Evolutionary conservation across 23 red algal species (phyloP).

Genomic region (Agarophyton chilense): DNA sequence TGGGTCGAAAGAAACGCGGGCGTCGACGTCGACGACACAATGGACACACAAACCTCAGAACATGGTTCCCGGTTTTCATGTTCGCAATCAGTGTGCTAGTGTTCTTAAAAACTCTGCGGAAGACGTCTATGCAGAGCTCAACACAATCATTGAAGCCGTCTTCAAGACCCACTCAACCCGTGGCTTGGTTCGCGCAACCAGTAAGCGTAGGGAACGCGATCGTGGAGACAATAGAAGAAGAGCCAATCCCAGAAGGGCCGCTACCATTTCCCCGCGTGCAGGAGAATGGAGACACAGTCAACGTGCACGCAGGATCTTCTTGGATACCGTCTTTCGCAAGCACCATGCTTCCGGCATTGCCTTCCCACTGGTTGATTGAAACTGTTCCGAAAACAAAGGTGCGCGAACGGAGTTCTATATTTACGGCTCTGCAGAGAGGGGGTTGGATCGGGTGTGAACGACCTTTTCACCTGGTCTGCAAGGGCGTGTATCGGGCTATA

Average conservation of each 20-base stretch:
- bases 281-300: not conserved
- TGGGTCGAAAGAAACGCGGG: not conserved
- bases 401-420: conserved; percentile 6
- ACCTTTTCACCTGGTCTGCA: conserved; percentile 53
- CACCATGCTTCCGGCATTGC: not conserved
- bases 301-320: conserved; percentile 6
- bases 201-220: not conserved
- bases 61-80: not conserved
- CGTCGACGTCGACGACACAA: not conserved
- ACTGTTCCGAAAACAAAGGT: not conserved
- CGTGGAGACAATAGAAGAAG: not conserved
- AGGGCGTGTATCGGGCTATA: conserved; percentile 68
- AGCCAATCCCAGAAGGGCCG: conserved; percentile 3
- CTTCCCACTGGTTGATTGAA: conserved; percentile 8
- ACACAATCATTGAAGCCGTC: not conserved
- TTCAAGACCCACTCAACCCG: not conserved
- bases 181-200: conserved; percentile 15
- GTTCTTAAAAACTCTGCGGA: not conserved
- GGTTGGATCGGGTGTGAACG: conserved; percentile 67
- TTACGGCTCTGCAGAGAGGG: conserved; percentile 24
- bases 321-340: conserved; percentile 6
- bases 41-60: not conserved
- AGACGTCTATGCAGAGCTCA: not conserved
- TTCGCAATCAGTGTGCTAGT: not conserved
- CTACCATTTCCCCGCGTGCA: not conserved